Percentiles rank a stretch among this genome's conserved stretches.
Evolutionary conservation across 2,329 filamentous ascomycete genomes (phyloP).

Genomic region (Lachnellula willkommii): DNA sequence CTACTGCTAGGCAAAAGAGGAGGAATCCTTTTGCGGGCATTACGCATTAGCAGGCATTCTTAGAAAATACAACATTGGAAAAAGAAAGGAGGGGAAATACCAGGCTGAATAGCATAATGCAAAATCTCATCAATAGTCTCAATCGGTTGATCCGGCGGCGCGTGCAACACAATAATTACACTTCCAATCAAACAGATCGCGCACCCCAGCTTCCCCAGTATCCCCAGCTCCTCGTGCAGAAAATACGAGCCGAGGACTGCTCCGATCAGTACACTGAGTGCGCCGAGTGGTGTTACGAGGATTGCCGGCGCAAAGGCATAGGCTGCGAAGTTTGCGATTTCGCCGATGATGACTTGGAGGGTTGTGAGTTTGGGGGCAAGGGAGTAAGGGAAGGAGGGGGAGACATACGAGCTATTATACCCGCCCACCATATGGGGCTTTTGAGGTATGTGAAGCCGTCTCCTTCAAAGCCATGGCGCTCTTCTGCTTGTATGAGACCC

Average conservation of each 20-base stretch:
- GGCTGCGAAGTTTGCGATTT: constrained; percentile 94
- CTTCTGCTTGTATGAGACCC: constrained; percentile 86
- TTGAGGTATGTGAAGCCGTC: constrained; percentile 92
- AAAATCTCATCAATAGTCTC: constrained; percentile 88
- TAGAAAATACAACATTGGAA: neutral
- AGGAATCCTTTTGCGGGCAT: constrained; percentile 65
- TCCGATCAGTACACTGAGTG: constrained; percentile 89
- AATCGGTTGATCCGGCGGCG: constrained; percentile 88
- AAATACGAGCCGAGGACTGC: constrained; percentile 95
- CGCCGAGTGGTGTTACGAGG: constrained; percentile 89
- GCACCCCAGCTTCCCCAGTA: constrained; percentile 86
- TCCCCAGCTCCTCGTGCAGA: constrained; percentile 82
- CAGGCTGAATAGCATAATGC: constrained; percentile 82
- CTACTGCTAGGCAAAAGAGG: constrained; percentile 74
- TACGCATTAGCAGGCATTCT: neutral
- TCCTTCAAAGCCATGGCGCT: constrained; percentile 91
- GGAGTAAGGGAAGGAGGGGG: constrained; percentile 2
- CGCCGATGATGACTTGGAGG: constrained; percentile 74
- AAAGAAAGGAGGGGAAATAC: constrained; percentile 42
- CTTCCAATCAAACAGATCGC: constrained; percentile 94
- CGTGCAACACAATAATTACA: constrained; percentile 95
- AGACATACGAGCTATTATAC: constrained; percentile 75
- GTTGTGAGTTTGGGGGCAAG: constrained; percentile 23
- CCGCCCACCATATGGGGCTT: constrained; percentile 96
- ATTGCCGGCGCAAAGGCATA: constrained; percentile 99